Conservation (phyloP, 305 asterid species). For the Fraxinus ornus region DNA sequence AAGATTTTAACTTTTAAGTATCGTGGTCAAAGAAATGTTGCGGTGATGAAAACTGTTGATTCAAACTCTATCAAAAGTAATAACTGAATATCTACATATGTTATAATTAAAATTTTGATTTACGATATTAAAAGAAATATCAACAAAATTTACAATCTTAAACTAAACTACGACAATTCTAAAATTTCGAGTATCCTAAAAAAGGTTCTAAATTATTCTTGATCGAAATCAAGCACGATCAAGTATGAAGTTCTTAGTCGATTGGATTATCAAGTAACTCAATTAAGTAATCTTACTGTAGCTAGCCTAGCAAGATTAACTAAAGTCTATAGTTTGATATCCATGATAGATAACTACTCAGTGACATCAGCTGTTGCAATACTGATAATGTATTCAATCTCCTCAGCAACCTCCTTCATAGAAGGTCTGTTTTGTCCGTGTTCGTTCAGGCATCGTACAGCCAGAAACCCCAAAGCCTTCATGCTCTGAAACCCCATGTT, state of each 20-base stretch:
- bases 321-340: neutral
- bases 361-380: conserved; percentile 32
- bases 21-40: neutral
- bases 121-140: neutral
- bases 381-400: conserved; percentile 67
- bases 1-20: neutral
- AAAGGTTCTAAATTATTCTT: neutral
- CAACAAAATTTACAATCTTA: neutral
- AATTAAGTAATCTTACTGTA: neutral
- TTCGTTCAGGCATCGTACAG: conserved; percentile 76
- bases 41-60: neutral
- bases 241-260: neutral
- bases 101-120: too few species aligned
- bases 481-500: conserved; percentile 62
- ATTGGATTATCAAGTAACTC: neutral
- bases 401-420: conserved; percentile 87
- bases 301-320: neutral
- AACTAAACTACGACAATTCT: neutral
- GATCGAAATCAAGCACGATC: neutral
- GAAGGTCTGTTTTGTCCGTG: conserved; percentile 77
- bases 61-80: neutral
- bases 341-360: neutral
- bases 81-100: neutral
- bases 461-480: conserved; percentile 83
- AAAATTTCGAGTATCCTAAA: neutral